A percentile compares a stretch with the other conserved stretches of the same genome.
phyloP scores from a whole-genome alignment of 2,329 filamentous ascomycete genomes.

The Paracamarosporium sp. region DNA sequence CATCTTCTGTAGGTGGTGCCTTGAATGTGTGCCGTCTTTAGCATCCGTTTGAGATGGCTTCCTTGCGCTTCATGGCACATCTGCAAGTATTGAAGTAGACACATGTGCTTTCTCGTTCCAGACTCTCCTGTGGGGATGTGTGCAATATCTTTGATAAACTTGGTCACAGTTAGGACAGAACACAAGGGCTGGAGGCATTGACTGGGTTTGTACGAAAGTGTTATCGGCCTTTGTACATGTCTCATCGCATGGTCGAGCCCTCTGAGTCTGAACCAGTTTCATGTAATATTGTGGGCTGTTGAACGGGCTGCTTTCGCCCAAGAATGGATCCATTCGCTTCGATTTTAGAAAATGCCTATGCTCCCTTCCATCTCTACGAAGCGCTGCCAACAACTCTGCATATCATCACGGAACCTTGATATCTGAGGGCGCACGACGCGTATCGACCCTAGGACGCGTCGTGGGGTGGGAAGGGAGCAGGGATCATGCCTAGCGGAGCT shows the following conservation, averaged over 20 bases:
- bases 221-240: not conserved
- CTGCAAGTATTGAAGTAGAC: not conserved
- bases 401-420: not conserved
- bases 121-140: constrained; percentile 12
- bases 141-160: not conserved
- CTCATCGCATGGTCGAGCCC: not conserved
- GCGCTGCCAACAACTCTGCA: not conserved
- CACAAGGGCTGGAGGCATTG: constrained; percentile 30
- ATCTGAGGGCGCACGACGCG: not conserved
- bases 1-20: constrained; percentile 2
- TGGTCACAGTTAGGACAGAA: constrained; percentile 8
- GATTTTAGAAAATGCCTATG: not conserved
- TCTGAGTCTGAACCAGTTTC: no score
- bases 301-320: not conserved
- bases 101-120: no score
- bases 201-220: constrained; percentile 34
- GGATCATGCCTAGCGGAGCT: constrained; percentile 11
- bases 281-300: not conserved
- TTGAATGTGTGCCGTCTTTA: not conserved
- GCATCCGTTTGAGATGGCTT: not conserved
- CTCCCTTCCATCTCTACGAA: not conserved
- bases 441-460: not conserved
- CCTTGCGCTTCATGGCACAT: not conserved
- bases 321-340: not conserved
- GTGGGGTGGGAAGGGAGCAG: constrained; percentile 10